Conservation (phyloP, 768 basidiomycete genomes). For the Glaciozyma antarctica region DNA sequence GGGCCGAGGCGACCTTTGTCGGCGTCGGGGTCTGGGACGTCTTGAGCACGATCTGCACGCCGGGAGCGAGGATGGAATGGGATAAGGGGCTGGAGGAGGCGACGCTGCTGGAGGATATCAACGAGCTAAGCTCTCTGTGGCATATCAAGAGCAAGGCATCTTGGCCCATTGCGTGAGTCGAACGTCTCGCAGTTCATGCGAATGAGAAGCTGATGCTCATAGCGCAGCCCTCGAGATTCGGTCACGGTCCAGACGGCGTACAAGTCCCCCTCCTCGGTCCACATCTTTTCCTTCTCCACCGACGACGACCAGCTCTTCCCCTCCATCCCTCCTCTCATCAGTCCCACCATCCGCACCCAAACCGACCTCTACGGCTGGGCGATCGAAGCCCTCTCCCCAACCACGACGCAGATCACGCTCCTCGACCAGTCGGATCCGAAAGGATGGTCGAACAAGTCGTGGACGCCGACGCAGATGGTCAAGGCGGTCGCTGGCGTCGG, state of each 20-base stretch:
- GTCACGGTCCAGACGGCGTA: slow-evolving; percentile 91
- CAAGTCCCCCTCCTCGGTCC: slow-evolving; percentile 88
- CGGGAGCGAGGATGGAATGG: slow-evolving; percentile 78
- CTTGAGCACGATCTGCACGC: slow-evolving; percentile 74
- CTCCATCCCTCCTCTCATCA: slow-evolving; percentile 47
- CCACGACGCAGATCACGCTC: slow-evolving; percentile 81
- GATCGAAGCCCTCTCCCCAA: slow-evolving; percentile 88
- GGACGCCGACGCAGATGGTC: slow-evolving; percentile 91
- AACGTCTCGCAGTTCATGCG: not conserved
- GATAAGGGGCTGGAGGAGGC: slow-evolving; percentile 78
- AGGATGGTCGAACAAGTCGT: slow-evolving; percentile 90
- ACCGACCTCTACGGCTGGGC: slow-evolving; percentile 99
- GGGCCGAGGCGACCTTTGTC: slow-evolving; percentile 94
- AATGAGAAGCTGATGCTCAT: not conserved
- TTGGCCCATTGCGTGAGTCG: slow-evolving; percentile 82
- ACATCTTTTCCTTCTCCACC: slow-evolving; percentile 88
- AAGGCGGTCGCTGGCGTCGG: slow-evolving; percentile 79
- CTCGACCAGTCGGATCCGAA: slow-evolving; percentile 95
- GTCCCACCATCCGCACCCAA: slow-evolving; percentile 84
- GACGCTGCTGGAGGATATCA: slow-evolving; percentile 74
- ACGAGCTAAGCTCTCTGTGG: slow-evolving; percentile 38
- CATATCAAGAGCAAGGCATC: slow-evolving; percentile 54
- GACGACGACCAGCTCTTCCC: slow-evolving; percentile 84
- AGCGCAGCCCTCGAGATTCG: slow-evolving; percentile 70
- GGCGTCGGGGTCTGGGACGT: slow-evolving; percentile 93